These are phyloP conservation scores for Diutina neorugosa DNA, from an alignment of 1,139 yeast genomes.

Conservation along the genomic window DNA sequence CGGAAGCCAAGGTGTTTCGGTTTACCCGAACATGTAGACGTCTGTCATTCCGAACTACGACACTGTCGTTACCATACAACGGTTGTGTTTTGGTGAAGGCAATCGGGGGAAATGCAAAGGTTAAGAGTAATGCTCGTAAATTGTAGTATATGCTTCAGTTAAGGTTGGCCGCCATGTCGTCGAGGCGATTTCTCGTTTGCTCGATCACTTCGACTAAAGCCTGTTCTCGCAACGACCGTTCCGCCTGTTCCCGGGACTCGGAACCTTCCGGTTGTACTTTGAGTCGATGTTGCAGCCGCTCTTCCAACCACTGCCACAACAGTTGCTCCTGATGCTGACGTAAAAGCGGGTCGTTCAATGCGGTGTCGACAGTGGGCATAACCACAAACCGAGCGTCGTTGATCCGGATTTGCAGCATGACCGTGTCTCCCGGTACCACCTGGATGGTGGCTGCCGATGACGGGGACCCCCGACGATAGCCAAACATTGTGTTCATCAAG, in stretches of 20 bases:
- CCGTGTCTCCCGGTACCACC: constrained; percentile 2
- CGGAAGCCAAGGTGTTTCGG: too few species aligned
- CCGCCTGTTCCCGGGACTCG: neutral
- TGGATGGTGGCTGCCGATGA: neutral
- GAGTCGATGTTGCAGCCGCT: neutral
- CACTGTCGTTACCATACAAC: too few species aligned
- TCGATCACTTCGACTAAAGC: neutral
- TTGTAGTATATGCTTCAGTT: neutral
- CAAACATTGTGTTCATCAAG: neutral
- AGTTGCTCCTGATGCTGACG: neutral
- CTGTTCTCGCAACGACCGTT: neutral
- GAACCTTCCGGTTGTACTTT: neutral
- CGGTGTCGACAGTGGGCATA: constrained; percentile 2
- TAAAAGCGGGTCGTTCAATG: neutral
- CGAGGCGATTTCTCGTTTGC: neutral
- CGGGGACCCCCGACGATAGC: neutral
- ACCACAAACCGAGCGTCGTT: neutral
- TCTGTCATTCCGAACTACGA: too few species aligned
- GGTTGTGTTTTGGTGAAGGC: too few species aligned
- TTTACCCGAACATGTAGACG: too few species aligned
- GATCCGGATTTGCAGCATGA: neutral
- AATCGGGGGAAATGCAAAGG: neutral
- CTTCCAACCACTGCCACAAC: neutral
- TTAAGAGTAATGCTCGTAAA: neutral
- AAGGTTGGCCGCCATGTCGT: neutral